Conservation (phyloP, 192 early-diverging fungal species). For the Chytriomyces sp. region DNA sequence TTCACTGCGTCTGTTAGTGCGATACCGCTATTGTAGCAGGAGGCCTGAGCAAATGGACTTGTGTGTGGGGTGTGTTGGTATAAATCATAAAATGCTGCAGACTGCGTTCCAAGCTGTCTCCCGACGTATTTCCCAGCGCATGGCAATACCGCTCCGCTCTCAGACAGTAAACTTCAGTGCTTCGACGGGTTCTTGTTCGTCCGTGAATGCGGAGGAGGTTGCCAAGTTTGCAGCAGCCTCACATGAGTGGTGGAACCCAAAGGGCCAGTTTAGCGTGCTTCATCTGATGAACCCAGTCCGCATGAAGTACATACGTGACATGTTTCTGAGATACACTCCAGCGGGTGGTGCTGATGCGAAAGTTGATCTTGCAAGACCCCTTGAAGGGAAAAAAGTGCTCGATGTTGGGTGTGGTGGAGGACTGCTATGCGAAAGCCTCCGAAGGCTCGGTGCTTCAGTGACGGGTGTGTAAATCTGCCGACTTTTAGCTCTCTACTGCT, state of each 20-base stretch:
- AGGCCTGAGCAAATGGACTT: too few relatives aligned
- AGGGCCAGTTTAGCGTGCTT: conserved; percentile 83
- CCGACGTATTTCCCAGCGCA: too few relatives aligned
- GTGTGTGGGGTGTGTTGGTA: too few relatives aligned
- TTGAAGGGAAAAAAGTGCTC: conserved; percentile 66
- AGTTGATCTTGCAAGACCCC: conserved; percentile 19
- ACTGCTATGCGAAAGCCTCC: conserved; percentile 76
- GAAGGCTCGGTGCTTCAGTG: conserved; percentile 32
- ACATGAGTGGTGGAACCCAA: conserved; percentile 88
- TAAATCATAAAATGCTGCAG: too few relatives aligned
- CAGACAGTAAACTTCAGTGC: too few relatives aligned
- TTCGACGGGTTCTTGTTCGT: not conserved
- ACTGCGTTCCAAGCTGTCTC: too few relatives aligned
- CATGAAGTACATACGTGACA: conserved; percentile 75
- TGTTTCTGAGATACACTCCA: conserved; percentile 20
- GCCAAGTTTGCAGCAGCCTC: conserved; percentile 74
- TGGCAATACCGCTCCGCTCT: too few relatives aligned
- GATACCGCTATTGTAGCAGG: too few relatives aligned
- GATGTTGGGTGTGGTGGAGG: conserved; percentile 98
- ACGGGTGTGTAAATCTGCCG: conserved; percentile 6
- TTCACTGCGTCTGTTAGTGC: too few relatives aligned
- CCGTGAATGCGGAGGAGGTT: conserved; percentile 73
- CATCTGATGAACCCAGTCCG: conserved; percentile 62
- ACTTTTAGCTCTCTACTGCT: too few relatives aligned
- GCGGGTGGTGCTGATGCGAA: conserved; percentile 7